A percentile compares a stretch with the other conserved stretches of the same genome.
phyloP scores from a whole-genome alignment of 306 rosid genomes.

The Rosa persica region DNA sequence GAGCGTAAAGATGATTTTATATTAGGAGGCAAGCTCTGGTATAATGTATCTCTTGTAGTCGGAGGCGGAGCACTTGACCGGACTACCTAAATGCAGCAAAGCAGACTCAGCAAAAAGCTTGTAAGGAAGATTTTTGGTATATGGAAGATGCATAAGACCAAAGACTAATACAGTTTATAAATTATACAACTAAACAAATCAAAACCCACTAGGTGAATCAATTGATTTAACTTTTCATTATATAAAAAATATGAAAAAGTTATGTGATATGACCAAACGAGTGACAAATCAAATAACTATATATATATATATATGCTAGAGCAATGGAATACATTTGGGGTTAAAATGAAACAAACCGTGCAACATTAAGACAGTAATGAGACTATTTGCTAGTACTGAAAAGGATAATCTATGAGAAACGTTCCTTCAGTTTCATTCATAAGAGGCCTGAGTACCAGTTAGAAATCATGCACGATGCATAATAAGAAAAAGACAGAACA shows the following conservation, averaged over 20 bases:
- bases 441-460: neutral
- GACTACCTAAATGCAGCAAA: slow-evolving; percentile 57
- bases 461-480: slow-evolving; percentile 12
- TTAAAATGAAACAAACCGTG: neutral
- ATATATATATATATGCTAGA: neutral
- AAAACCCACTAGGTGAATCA: neutral
- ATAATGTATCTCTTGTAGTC: slow-evolving; percentile 72
- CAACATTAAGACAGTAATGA: neutral
- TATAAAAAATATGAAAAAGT: neutral
- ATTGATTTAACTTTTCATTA: neutral
- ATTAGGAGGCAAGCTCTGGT: slow-evolving; percentile 81
- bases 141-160: neutral
- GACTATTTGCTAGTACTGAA: neutral
- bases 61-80: slow-evolving; percentile 72
- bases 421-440: neutral
- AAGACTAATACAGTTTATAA: neutral
- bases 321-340: neutral
- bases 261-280: neutral
- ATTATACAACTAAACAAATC: neutral
- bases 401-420: neutral
- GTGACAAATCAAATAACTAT: neutral
- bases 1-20: slow-evolving; percentile 69
- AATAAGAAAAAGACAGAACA: slow-evolving; percentile 12
- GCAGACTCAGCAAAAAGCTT: slow-evolving; percentile 23
- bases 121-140: slow-evolving; percentile 12